Conservation (phyloP, 2,329 filamentous ascomycete species). For the Plectosphaerella cucumerina region DNA sequence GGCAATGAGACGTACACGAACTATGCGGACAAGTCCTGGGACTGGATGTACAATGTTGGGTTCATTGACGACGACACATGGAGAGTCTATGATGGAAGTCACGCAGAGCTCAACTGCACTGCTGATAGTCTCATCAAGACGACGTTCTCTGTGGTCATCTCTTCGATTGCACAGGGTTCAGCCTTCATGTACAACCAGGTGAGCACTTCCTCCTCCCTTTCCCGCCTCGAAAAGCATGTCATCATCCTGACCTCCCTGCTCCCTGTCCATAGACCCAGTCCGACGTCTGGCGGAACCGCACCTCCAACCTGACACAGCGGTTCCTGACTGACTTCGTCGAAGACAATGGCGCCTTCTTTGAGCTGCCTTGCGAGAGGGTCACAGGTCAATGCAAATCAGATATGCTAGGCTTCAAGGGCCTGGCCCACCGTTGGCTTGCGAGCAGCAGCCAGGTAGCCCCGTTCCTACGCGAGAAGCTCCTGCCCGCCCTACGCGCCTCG, state of each 20-base stretch:
- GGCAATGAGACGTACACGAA: slow-evolving; percentile 51
- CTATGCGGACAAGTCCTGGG: slow-evolving; percentile 51
- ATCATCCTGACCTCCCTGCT: slow-evolving; percentile 24
- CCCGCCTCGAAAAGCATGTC: slow-evolving; percentile 4
- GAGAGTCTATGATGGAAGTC: slow-evolving; percentile 55
- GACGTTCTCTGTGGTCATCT: slow-evolving; percentile 53
- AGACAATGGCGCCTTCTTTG: slow-evolving; percentile 50
- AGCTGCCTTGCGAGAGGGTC: slow-evolving; percentile 54
- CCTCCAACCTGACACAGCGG: slow-evolving; percentile 31
- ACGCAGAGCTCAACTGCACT: slow-evolving; percentile 44
- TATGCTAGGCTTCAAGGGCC: slow-evolving; percentile 55
- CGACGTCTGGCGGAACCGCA: slow-evolving; percentile 24
- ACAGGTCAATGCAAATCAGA: slow-evolving; percentile 49
- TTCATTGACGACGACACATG: slow-evolving; percentile 50
- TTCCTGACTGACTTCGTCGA: slow-evolving; percentile 42
- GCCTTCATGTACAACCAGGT: slow-evolving; percentile 56
- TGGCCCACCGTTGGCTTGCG: slow-evolving; percentile 48
- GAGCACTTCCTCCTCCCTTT: slow-evolving; percentile 12
- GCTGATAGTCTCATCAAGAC: slow-evolving; percentile 39
- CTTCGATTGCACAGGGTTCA: slow-evolving; percentile 47
- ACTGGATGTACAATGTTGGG: slow-evolving; percentile 47
- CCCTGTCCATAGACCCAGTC: slow-evolving; percentile 17
- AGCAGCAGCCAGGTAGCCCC: slow-evolving; percentile 45
- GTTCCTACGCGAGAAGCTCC: slow-evolving; percentile 36
- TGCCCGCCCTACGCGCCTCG: slow-evolving; percentile 39